Evolutionary conservation across 805 yeast genomes (phyloP).

Genomic region (Lipomyces lipofer): DNA sequence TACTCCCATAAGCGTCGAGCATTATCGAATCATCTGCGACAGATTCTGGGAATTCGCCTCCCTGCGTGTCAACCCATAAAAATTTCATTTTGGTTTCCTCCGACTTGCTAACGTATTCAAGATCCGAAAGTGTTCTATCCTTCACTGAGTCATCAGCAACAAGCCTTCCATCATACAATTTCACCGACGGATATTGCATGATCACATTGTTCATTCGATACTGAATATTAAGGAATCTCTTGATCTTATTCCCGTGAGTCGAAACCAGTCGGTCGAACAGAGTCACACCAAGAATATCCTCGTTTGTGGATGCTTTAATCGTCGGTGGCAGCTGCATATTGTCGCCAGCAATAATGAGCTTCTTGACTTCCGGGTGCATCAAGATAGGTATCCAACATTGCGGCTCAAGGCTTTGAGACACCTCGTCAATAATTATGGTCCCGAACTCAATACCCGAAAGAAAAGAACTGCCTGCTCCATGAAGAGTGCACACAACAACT

Average conservation of each 20-base stretch:
- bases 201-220: constrained; percentile 83
- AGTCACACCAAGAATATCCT: constrained; percentile 57
- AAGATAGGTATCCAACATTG: constrained; percentile 95
- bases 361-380: constrained; percentile 56
- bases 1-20: constrained; percentile 37
- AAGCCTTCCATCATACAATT: constrained; percentile 63
- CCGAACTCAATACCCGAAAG: constrained; percentile 54
- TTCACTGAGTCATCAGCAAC: constrained; percentile 60
- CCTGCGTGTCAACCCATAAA: constrained; percentile 92
- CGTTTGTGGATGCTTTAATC: constrained; percentile 53
- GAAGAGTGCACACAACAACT: constrained; percentile 81
- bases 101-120: constrained; percentile 50
- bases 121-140: constrained; percentile 53
- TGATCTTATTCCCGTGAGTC: constrained; percentile 49
- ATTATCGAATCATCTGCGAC: constrained; percentile 41
- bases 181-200: constrained; percentile 73
- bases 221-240: constrained; percentile 68
- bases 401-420: constrained; percentile 90
- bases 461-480: constrained; percentile 55
- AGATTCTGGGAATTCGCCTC: constrained; percentile 75
- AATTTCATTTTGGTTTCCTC: constrained; percentile 60
- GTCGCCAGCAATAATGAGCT: constrained; percentile 86
- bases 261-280: constrained; percentile 76
- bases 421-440: constrained; percentile 89
- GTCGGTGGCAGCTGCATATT: constrained; percentile 92